Evolutionary conservation across 768 basidiomycete species (phyloP).

Genomic region (Phylloporus scabripes): DNA sequence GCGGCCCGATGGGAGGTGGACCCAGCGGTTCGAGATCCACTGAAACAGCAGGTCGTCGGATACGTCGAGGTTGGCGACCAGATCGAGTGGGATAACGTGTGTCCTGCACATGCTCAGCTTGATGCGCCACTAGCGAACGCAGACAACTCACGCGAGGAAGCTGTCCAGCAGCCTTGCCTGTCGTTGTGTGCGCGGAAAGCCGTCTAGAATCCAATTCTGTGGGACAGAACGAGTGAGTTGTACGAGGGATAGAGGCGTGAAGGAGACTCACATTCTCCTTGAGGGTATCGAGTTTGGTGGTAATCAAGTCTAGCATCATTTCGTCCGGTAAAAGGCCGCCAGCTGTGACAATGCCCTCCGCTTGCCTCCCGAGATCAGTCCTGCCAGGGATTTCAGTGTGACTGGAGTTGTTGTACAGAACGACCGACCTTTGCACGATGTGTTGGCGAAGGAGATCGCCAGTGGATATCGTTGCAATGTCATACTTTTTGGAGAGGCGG

Average conservation of each 20-base stretch:
- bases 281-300: slow-evolving; percentile 59
- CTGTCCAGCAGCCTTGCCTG: slow-evolving; percentile 74
- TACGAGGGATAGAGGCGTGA: slow-evolving; percentile 3
- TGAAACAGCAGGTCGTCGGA: slow-evolving; percentile 75
- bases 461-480: slow-evolving; percentile 68
- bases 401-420: background rate
- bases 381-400: slow-evolving; percentile 24
- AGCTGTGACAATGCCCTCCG: slow-evolving; percentile 70
- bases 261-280: slow-evolving; percentile 48
- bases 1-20: slow-evolving; percentile 80
- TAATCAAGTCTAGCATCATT: slow-evolving; percentile 69
- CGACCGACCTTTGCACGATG: slow-evolving; percentile 54
- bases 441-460: slow-evolving; percentile 83
- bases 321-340: slow-evolving; percentile 77
- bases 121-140: background rate
- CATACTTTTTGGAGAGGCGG: slow-evolving; percentile 68
- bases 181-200: slow-evolving; percentile 81
- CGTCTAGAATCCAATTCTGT: slow-evolving; percentile 87
- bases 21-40: slow-evolving; percentile 81
- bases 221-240: slow-evolving; percentile 8
- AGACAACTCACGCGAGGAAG: slow-evolving; percentile 53
- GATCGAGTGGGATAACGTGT: slow-evolving; percentile 58
- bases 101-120: slow-evolving; percentile 37
- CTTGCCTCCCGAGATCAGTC: slow-evolving; percentile 66
- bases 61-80: slow-evolving; percentile 80